Conservation (phyloP, 176 grass and related monocot species). For the Dendrocalamus sinicus region DNA sequence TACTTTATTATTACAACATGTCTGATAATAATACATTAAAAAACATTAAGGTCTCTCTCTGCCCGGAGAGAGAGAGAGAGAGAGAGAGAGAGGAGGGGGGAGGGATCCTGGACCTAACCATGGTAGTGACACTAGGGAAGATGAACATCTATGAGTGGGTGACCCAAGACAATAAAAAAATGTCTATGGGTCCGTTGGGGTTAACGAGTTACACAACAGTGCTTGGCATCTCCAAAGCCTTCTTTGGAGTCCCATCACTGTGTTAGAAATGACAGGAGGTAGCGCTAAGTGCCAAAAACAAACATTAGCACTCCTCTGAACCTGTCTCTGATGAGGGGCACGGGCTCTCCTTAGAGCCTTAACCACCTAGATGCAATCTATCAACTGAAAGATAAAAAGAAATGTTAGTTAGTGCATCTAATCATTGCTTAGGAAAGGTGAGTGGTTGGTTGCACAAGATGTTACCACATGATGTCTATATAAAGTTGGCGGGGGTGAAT, state of each 20-base stretch:
- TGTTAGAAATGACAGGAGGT: constrained; percentile 62
- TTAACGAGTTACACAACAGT: constrained; percentile 54
- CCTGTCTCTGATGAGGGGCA: constrained; percentile 69
- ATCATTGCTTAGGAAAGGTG: constrained; percentile 47
- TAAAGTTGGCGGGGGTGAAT: constrained; percentile 41
- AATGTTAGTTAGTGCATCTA: constrained; percentile 65
- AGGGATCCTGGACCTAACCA: constrained; percentile 76
- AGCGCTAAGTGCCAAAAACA: constrained; percentile 88
- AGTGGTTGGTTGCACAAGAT: constrained; percentile 59
- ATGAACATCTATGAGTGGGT: constrained; percentile 63
- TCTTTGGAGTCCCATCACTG: constrained; percentile 67
- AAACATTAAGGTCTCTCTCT: constrained; percentile 53
- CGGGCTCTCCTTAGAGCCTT: constrained; percentile 86
- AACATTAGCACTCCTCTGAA: constrained; percentile 88
- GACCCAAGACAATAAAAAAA: constrained; percentile 93
- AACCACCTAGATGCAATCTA: constrained; percentile 73
- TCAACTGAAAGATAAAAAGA: constrained; percentile 52
- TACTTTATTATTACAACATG: constrained; percentile 93
- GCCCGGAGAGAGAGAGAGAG: background rate
- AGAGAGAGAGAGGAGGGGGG: background rate
- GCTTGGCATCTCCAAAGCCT: constrained; percentile 78
- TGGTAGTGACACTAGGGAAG: constrained; percentile 65
- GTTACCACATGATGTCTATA: constrained; percentile 46
- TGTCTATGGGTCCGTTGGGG: constrained; percentile 57
- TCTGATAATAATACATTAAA: constrained; percentile 71